These are phyloP conservation scores for Tetracladium setigerum DNA, from an alignment of 495 filamentous ascomycete genomes.

Conservation along the genomic window DNA sequence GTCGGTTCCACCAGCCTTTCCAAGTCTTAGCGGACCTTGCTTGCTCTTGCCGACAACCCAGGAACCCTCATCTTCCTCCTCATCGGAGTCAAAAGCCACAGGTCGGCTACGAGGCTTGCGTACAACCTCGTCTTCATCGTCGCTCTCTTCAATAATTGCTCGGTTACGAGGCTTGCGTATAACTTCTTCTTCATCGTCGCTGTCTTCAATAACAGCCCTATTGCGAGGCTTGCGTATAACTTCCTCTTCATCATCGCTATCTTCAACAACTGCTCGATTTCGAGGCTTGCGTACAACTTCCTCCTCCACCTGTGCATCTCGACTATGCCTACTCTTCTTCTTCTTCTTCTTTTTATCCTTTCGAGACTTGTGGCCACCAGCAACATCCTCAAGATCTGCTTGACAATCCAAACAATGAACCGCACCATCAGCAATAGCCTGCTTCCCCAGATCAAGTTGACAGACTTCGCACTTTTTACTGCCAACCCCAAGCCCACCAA, in stretches of 20 bases:
- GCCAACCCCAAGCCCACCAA: constrained; percentile 75
- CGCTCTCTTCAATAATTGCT: constrained; percentile 51
- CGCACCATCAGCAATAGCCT: constrained; percentile 48
- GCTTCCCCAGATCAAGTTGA: constrained; percentile 55
- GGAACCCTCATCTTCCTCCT: constrained; percentile 58
- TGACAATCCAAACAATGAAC: constrained; percentile 69
- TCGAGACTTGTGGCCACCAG: constrained; percentile 22
- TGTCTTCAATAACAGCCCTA: constrained; percentile 32
- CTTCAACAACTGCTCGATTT: constrained; percentile 33
- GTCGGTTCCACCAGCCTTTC: constrained; percentile 71
- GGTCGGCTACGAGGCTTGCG: constrained; percentile 39
- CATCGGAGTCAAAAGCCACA: constrained; percentile 53
- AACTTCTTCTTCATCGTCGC: constrained; percentile 31
- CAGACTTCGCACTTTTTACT: constrained; percentile 87
- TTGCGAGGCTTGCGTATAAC: constrained; percentile 22
- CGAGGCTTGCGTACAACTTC: constrained; percentile 14
- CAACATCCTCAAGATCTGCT: constrained; percentile 45
- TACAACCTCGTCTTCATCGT: constrained; percentile 36
- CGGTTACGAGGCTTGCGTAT: constrained; percentile 36
- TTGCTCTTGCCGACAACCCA: constrained; percentile 69
- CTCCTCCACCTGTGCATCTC: constrained; percentile 25
- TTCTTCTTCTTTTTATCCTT: constrained; percentile 18
- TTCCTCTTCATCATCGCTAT: constrained; percentile 33
- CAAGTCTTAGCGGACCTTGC: constrained; percentile 48
- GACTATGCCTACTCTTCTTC: constrained; percentile 21